Conservation (phyloP, 2,329 filamentous ascomycete species). For the Trichoderma afroharzianum region DNA sequence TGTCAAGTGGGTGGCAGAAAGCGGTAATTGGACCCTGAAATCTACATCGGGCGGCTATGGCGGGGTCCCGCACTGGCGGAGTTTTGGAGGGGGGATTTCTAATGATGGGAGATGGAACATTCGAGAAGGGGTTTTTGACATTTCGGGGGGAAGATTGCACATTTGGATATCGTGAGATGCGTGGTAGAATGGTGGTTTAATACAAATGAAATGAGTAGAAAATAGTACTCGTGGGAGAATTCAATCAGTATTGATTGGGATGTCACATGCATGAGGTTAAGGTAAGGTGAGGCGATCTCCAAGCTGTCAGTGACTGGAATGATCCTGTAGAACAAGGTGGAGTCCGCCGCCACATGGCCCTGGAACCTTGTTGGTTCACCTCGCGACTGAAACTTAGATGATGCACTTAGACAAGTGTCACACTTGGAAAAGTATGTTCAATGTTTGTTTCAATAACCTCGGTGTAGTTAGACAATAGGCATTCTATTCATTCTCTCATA, state of each 20-base stretch:
- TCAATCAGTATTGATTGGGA: background rate
- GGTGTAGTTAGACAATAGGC: background rate
- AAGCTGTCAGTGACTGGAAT: background rate
- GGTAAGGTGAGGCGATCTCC: background rate
- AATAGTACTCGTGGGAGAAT: accelerated
- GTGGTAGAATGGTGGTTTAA: accelerated
- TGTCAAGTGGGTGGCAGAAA: background rate
- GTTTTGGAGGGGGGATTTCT: slow-evolving; percentile 4
- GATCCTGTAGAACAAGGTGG: background rate
- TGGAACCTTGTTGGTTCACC: background rate
- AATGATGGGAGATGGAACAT: slow-evolving; percentile 12
- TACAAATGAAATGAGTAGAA: background rate
- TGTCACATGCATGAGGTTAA: background rate
- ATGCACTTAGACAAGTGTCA: background rate
- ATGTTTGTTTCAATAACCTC: background rate
- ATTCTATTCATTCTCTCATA: background rate
- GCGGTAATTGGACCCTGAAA: slow-evolving; percentile 7
- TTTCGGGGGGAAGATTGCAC: background rate
- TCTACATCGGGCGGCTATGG: background rate
- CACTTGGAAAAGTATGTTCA: background rate
- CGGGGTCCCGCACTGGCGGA: background rate
- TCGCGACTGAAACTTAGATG: too few relatives aligned
- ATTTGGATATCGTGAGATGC: background rate
- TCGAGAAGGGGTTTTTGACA: background rate
- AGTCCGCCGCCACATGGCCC: background rate